Conservation (phyloP, 805 yeast species). For the Ogataea allantospora region DNA sequence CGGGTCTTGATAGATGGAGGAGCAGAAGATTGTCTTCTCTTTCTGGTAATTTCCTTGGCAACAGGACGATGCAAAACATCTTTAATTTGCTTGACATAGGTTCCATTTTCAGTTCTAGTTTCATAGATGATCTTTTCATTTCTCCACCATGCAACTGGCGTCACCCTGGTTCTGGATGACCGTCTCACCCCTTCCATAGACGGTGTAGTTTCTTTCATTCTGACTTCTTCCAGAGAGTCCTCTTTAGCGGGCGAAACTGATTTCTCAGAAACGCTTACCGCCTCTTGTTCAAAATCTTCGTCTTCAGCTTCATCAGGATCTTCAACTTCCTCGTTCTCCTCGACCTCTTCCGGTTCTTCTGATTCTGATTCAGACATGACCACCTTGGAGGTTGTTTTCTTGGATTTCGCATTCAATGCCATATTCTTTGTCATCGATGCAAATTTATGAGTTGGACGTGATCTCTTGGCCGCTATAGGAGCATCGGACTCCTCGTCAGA, state of each 20-base stretch:
- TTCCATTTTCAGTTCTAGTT: constrained; percentile 41
- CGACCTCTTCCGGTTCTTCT: constrained; percentile 13
- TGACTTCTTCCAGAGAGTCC: constrained; percentile 4
- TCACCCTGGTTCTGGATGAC: constrained; percentile 62
- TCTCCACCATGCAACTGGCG: constrained; percentile 82
- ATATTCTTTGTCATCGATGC: constrained; percentile 30
- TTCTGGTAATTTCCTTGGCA: constrained; percentile 13
- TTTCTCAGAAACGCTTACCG: constrained; percentile 11
- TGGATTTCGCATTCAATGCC: constrained; percentile 24
- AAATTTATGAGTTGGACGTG: constrained; percentile 5
- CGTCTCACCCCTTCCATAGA: constrained; percentile 38
- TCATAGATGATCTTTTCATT: constrained; percentile 71
- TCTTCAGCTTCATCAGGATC: constrained; percentile 1
- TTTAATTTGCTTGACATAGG: constrained; percentile 54
- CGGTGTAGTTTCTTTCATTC: constrained; percentile 2
- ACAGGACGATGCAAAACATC: constrained; percentile 55
- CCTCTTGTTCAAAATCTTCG: constrained; percentile 14
- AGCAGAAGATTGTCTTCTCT: constrained; percentile 16
- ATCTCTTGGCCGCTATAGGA: constrained; percentile 1
- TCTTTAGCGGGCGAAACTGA: constrained; percentile 4
- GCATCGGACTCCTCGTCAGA: constrained; percentile 6
- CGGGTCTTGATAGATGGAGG: constrained; percentile 10
- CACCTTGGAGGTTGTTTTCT: constrained; percentile 8
- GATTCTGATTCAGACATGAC: constrained; percentile 11
- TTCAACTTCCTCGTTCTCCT: constrained; percentile 9